Percentiles rank a stretch among this genome's conserved stretches.
These are phyloP conservation scores for Dothidotthia symphoricarpi DNA, from an alignment of 2,329 filamentous ascomycete species.

Conservation along the genomic window DNA sequence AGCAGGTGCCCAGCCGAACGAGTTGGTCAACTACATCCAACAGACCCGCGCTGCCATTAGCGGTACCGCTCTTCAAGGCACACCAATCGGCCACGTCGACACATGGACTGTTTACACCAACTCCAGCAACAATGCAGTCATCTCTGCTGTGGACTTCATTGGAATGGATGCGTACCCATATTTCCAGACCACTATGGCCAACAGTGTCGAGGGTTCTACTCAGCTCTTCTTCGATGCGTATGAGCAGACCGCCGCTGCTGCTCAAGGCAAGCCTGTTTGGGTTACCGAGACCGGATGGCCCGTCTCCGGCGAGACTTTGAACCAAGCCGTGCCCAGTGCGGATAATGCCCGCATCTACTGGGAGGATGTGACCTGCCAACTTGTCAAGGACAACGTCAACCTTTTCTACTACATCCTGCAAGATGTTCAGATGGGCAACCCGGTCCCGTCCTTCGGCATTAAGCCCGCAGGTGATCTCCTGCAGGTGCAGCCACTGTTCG, in stretches of 20 bases:
- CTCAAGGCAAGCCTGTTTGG: constrained; percentile 72
- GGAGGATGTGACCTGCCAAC: constrained; percentile 70
- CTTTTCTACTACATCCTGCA: constrained; percentile 75
- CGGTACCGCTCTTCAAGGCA: constrained; percentile 58
- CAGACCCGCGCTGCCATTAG: constrained; percentile 64
- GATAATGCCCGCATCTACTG: constrained; percentile 78
- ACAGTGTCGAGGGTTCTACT: constrained; percentile 61
- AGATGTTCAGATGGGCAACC: constrained; percentile 59
- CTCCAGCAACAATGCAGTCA: constrained; percentile 66
- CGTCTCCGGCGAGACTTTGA: constrained; percentile 63
- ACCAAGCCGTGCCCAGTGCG: constrained; percentile 59
- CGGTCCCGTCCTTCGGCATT: constrained; percentile 70
- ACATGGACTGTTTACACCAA: constrained; percentile 76
- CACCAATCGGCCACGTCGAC: constrained; percentile 78
- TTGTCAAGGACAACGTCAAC: constrained; percentile 57
- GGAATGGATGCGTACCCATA: constrained; percentile 84
- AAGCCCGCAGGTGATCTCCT: constrained; percentile 49
- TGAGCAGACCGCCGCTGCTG: constrained; percentile 57
- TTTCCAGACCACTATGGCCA: constrained; percentile 64
- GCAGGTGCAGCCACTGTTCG: constrained; percentile 33
- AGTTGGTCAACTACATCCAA: constrained; percentile 67
- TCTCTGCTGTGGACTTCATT: constrained; percentile 71
- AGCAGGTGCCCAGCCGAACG: constrained; percentile 61
- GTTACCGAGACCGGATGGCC: constrained; percentile 88
- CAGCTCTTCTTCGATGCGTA: constrained; percentile 68